phyloP scores from a whole-genome alignment of 2,329 filamentous ascomycete genomes.

The Penicillium sclerotiorum region DNA sequence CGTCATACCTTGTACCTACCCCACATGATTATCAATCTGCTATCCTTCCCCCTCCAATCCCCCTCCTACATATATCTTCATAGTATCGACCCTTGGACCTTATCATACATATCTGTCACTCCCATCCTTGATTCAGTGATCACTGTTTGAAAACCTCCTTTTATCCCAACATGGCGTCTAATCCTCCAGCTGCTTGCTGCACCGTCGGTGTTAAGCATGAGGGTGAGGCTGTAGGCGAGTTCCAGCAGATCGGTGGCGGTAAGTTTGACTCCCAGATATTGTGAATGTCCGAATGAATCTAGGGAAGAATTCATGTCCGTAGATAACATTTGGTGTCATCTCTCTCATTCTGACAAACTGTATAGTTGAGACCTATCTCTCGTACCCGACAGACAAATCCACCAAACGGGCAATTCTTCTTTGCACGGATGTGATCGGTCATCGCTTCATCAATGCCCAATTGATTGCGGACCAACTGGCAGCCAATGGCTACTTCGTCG shows the following conservation, averaged over 20 bases:
- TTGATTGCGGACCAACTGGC: constrained; percentile 24
- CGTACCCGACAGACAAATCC: constrained; percentile 6
- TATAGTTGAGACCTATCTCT: constrained; percentile 20
- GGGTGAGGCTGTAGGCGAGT: constrained; percentile 18
- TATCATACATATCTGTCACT: no score
- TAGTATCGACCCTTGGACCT: no score
- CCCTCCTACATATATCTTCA: neutral
- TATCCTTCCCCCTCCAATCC: neutral
- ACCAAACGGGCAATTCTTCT: constrained; percentile 20
- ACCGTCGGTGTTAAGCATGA: constrained; percentile 19
- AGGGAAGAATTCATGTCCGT: no score
- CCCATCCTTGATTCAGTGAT: neutral
- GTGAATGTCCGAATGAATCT: no score
- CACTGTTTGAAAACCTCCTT: neutral
- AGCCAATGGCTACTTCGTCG: constrained; percentile 23
- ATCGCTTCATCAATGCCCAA: constrained; percentile 25
- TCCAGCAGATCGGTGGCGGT: constrained; percentile 20
- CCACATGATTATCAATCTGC: no score
- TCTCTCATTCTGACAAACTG: neutral
- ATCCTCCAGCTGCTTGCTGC: constrained; percentile 19
- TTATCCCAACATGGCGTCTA: constrained; percentile 19
- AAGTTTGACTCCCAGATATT: neutral
- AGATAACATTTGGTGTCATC: no score
- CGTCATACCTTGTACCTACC: no score
- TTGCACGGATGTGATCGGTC: constrained; percentile 23